Percentiles rank a stretch among this genome's conserved stretches.
These are phyloP conservation scores for Cyberlindnera mississippiensis DNA, from an alignment of 805 yeast genomes.

Conservation along the genomic window DNA sequence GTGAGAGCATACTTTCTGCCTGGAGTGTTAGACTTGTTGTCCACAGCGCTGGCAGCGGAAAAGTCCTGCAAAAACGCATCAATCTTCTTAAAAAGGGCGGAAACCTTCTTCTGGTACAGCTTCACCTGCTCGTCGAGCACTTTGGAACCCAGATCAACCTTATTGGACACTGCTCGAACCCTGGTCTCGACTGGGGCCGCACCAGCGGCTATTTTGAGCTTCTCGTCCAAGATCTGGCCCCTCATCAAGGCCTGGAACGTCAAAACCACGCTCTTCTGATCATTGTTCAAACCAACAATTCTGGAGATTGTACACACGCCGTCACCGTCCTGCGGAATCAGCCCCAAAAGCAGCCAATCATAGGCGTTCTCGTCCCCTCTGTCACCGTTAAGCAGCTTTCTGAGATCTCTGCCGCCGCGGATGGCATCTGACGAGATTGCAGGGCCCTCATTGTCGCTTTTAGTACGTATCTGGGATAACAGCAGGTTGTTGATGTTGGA, in stretches of 20 bases:
- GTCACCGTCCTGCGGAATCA: conserved; percentile 27
- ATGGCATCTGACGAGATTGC: conserved; percentile 13
- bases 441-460: not conserved
- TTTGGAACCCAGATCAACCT: conserved; percentile 15
- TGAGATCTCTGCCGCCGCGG: conserved; percentile 18
- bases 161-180: conserved; percentile 17
- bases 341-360: conserved; percentile 27
- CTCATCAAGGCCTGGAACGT: conserved; percentile 49
- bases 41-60: conserved; percentile 30
- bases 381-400: conserved; percentile 22
- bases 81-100: conserved; percentile 25
- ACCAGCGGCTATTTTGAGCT: conserved; percentile 19
- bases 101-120: conserved; percentile 10
- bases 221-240: conserved; percentile 29
- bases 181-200: conserved; percentile 12
- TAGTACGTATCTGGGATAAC: conserved; percentile 12
- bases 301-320: conserved; percentile 36
- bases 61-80: conserved; percentile 34
- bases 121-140: conserved; percentile 12
- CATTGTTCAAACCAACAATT: conserved; percentile 44
- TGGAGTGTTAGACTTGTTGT: conserved; percentile 18
- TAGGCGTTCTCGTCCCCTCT: conserved; percentile 20
- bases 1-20: conserved; percentile 35
- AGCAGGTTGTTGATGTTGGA: conserved; percentile 21
- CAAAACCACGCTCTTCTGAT: conserved; percentile 37